A percentile compares a stretch with the other conserved stretches of the same genome.
phyloP scores from a whole-genome alignment of 208 protist species.

The Sergeia podlipaevii region DNA sequence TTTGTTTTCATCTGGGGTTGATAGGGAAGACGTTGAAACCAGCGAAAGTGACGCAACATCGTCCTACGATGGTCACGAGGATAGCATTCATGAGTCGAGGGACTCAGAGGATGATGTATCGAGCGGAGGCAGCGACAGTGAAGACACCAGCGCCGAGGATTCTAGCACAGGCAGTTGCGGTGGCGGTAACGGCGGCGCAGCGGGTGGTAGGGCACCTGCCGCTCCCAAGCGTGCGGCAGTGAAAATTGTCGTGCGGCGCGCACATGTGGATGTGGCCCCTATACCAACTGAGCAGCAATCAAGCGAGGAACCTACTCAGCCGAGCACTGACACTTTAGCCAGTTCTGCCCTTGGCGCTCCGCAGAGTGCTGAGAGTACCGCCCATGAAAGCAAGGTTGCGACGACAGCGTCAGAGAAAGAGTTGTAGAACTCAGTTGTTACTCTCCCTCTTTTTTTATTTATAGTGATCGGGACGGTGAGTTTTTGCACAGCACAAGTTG shows the following conservation, averaged over 20 bases:
- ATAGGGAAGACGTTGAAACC: neutral
- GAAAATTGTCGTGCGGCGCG: neutral
- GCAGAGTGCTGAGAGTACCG: no score
- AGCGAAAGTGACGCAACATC: neutral
- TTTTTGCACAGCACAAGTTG: no score
- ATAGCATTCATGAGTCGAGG: slow-evolving; percentile 11
- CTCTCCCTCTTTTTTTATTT: no score
- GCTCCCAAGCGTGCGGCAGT: neutral
- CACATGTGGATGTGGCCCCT: no score
- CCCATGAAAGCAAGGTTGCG: no score
- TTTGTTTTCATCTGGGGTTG: neutral
- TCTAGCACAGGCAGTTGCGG: neutral
- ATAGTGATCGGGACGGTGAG: no score
- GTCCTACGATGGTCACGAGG: slow-evolving; percentile 5
- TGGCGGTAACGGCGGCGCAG: neutral
- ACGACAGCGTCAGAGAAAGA: no score
- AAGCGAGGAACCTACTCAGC: no score
- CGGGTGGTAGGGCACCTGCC: neutral
- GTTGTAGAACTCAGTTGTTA: no score
- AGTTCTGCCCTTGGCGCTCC: no score
- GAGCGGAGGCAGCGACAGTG: neutral
- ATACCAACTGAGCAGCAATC: no score
- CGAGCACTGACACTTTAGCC: no score
- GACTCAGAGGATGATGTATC: slow-evolving; percentile 11
- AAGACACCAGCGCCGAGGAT: neutral